Evolutionary conservation across 805 yeast genomes (phyloP).

Genomic region (Hanseniaspora opuntiae): DNA sequence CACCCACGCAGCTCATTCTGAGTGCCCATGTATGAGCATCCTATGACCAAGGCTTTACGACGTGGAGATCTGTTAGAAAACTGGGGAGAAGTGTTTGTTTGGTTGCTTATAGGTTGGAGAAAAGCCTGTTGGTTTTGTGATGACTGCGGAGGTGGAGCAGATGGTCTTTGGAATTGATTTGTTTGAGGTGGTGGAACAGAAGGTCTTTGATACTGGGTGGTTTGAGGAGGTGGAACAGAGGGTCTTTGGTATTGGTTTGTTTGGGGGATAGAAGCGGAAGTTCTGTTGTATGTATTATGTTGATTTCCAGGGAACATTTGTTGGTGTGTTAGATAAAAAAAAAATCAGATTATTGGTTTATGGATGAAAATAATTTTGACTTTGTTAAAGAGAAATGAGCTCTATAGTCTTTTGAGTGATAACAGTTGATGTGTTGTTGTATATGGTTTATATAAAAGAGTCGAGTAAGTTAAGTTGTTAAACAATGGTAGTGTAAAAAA

Average conservation of each 20-base stretch:
- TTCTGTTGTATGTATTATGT: conserved; percentile 21
- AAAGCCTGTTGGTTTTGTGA: conserved; percentile 16
- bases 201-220: neutral
- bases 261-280: conserved; percentile 12
- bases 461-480: no score
- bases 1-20: conserved; percentile 56
- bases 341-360: no score
- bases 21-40: conserved; percentile 64
- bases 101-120: conserved; percentile 17
- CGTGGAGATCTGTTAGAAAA: conserved; percentile 42
- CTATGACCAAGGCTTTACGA: conserved; percentile 55
- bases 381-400: no score
- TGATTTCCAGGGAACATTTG: conserved; percentile 26
- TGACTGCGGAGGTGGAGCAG: neutral
- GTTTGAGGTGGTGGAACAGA: neutral
- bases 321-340: neutral
- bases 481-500: no score
- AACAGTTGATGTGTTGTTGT: no score
- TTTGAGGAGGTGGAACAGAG: neutral
- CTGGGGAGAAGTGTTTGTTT: conserved; percentile 40
- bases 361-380: no score
- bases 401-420: no score
- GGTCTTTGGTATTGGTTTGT: conserved; percentile 16
- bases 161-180: neutral
- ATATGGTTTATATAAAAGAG: no score